Evolutionary conservation across 257 asterid genomes (phyloP), one percentile per base, ranked within the genome.

Genomic region (Ilex aquifolium): DNA sequence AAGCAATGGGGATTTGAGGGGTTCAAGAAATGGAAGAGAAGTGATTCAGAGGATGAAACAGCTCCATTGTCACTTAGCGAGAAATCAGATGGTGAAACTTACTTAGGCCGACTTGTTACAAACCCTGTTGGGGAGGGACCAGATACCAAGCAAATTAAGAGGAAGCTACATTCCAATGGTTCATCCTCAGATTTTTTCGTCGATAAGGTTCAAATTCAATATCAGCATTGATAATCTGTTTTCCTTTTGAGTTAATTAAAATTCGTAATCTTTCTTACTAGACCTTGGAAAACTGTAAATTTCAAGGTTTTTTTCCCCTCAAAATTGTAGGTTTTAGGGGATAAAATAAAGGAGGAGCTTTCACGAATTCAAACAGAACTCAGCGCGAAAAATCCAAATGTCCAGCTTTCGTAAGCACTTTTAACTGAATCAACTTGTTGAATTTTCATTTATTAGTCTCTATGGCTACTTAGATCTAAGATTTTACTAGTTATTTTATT

Each of bases 1-100:
- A 87, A 78, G 64, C 79, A 67, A 39, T 80, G 83, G 95, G 79
- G 82, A 0, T 76, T 85, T 72, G 95, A 87, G 60, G 91, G 91
- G 63, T 76, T 90, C 55, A 90, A 79, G 88, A 90, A 82, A 79
- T 90, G 95, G 97, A 90, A 63, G 77, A 90, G 71, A 70, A 79
- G 61, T 48, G 85, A 85, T 9, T 46, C 73, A 3, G 83, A 76
- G 16, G 87, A 83, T 9, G 90, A 80, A 69, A 71, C 72, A 14
- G 83, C 70, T 64, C 79, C 84, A 11, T 57, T 82, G 74, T 83
- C 96, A 31, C 77, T 74, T 56, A 57, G 61, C 60, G 85, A 78
- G 72, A 80, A 74, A 67, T 62, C 81, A 44, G 82, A 77, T 2
- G 67, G 57, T 49, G 78, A 31, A 54, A 13, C 59, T 65, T 76